Base-by-base conservation (phyloP, 192 early-diverging fungal species). In the Thamnidium elegans region DNA sequence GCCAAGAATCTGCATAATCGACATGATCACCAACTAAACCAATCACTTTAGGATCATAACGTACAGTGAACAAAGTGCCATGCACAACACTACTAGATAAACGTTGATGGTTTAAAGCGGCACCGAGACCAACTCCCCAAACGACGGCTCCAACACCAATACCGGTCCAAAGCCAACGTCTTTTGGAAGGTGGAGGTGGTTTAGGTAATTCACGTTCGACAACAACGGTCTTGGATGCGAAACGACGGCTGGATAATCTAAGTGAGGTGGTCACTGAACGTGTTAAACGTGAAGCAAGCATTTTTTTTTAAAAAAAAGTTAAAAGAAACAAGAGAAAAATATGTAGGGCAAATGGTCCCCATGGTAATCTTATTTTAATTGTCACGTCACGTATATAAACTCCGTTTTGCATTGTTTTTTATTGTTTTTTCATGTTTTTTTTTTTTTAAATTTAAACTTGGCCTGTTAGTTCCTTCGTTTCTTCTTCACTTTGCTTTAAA, bases 101-200 rank as follows among this genome's bases (percentile, higher is more conserved):
- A 6, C 83, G 81, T 60, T 87, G 83, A 58, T 85, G 76, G 45
- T 87, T 87, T 46, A 81, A 76, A 9, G 83, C 80, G 8, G 71
- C 51, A 3, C 80, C 75, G 11, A 84, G 60, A 11, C 74, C 80
- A 50, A 69, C 83, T 5, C 70, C 70, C 85, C 85, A 87, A 47
- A 81, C 69, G 13, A 55, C 53, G 6, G 79, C 70, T 42, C 82
- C 85, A 4, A 78, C 56, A 32, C 78, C 54, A 1, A 73, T 77
- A 42, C 65, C 71, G 19, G 55, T 64, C 31, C 62, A 47, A 39
- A 67, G 50, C 52, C 54, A 44, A 5, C 65, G 71, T 30, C 21
- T 53, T 34, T 64, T 66, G 8, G 60, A 63, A 14, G 34, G 61
- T 34, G 67, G 47, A 34, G 67, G 52, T 6, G 60, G 50, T 46